Evolutionary conservation across 352 stramenopile genomes (phyloP), one percentile per base, ranked within the genome.

Genomic region (Phytophthora lateralis): DNA sequence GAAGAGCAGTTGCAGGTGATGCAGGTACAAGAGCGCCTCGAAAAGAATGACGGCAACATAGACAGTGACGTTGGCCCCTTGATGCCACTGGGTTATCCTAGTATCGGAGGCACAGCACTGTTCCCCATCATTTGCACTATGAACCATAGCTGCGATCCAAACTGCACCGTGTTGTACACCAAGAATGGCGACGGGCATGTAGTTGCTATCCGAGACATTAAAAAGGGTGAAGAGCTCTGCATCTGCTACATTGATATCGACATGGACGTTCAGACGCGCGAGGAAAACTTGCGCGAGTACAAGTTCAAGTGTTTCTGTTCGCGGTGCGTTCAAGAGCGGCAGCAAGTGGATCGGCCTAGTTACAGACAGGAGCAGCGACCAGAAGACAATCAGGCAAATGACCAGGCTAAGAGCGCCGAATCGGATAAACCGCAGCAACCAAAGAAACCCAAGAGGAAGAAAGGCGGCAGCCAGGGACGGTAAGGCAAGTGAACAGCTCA

Each of bases 141-240:
- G 93, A 99, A 99, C 76, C 96, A 99, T 78, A 97, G 89, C 48
- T 99, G 95, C 71, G 78, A 91, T 41, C 92, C 92, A 0, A 98
- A 98, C 71, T 93, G 96, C 42, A 86, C 91, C 3, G 80, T 98
- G 21, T 57, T 96, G 35, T 98, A 98, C 74, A 89, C 83, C 17
- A 85, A 86, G 52, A 78, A 89, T 58, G 82, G 83, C 48, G 54
- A 78, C 30, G 82, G 75, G 0, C 83, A 91, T 20, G 82, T 91
- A 4, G 84, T 90, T 35, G 82, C 85, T 14, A 75, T 91, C 17
- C 69, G 80, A n/a, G 80, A 89, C n/a, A 85, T 87, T 53, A 15
- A 66, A 35, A 73, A 80, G 43, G 90, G 91, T 41, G 96, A 98
- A 45, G 96, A 99, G 78, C 71, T 99, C 7, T 95, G 84, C 27